A percentile compares a stretch with the other conserved stretches of the same genome.
Evolutionary conservation across 2,329 filamentous ascomycete species (phyloP).

Genomic region (Cercospora canescens): DNA sequence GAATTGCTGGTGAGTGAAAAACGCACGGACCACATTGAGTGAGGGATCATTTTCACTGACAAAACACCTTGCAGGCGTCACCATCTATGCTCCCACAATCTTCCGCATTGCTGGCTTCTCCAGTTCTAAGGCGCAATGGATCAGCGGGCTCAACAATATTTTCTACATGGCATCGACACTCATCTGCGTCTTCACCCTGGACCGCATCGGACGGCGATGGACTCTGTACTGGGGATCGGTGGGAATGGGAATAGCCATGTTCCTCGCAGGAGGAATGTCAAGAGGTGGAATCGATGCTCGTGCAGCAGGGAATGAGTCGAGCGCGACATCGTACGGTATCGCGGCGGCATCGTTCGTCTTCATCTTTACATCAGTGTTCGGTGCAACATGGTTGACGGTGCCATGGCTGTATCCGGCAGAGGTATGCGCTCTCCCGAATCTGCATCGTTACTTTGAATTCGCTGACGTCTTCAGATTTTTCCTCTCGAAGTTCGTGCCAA

Average conservation of each 20-base stretch:
- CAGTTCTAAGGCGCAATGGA: slow-evolving; percentile 42
- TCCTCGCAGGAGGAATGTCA: slow-evolving; percentile 36
- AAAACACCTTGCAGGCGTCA: slow-evolving; percentile 32
- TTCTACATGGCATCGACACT: slow-evolving; percentile 38
- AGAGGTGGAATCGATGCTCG: slow-evolving; percentile 31
- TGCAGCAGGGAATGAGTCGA: slow-evolving; percentile 23
- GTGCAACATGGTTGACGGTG: slow-evolving; percentile 62
- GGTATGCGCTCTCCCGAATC: slow-evolving; percentile 1
- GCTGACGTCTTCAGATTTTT: slow-evolving; percentile 65
- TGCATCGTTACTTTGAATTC: neutral
- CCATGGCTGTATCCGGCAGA: slow-evolving; percentile 45
- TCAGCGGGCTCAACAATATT: slow-evolving; percentile 43
- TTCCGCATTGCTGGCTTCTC: slow-evolving; percentile 37
- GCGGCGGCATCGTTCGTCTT: slow-evolving; percentile 72
- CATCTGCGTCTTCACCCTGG: slow-evolving; percentile 39
- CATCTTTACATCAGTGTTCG: slow-evolving; percentile 65
- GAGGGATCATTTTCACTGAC: slow-evolving; percentile 11
- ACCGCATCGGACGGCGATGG: slow-evolving; percentile 36
- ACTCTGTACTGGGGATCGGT: slow-evolving; percentile 39
- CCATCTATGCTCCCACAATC: slow-evolving; percentile 39
- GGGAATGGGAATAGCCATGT: slow-evolving; percentile 37
- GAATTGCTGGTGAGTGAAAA: slow-evolving; percentile 12
- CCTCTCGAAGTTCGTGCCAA: slow-evolving; percentile 69
- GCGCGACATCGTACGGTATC: slow-evolving; percentile 27
- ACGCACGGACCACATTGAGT: neutral